These are phyloP conservation scores for Bromus sterilis DNA, from an alignment of 176 grass and related monocot species.

Conservation along the genomic window DNA sequence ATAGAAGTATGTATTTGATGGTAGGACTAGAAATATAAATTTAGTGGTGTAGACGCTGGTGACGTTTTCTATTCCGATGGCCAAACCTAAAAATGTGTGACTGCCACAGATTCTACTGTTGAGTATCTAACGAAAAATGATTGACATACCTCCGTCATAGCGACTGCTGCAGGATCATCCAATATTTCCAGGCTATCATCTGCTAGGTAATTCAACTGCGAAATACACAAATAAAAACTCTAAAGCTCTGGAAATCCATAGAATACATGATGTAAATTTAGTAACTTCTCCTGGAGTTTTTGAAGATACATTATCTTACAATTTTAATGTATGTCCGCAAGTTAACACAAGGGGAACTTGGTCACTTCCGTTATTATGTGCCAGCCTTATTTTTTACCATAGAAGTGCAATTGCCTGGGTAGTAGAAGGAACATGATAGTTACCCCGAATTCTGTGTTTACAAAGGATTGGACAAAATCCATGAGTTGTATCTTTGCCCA, in stretches of 20 bases:
- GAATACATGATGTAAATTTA: background rate
- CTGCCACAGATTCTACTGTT: background rate
- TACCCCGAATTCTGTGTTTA: constrained; percentile 91
- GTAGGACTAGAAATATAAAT: background rate
- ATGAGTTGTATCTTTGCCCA: constrained; percentile 96
- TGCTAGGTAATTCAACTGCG: constrained; percentile 84
- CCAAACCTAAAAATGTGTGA: background rate
- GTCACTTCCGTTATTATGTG: background rate
- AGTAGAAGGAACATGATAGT: constrained; percentile 13
- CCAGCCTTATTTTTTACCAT: background rate
- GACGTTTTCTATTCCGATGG: background rate
- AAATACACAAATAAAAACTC: background rate
- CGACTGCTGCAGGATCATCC: constrained; percentile 74
- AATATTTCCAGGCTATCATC: constrained; percentile 92
- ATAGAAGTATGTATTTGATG: background rate
- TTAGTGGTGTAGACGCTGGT: background rate
- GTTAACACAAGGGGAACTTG: background rate
- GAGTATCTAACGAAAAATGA: background rate
- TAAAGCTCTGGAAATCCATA: background rate
- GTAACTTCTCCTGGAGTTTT: background rate
- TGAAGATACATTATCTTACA: background rate
- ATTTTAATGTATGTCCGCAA: background rate
- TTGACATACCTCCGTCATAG: constrained; percentile 70
- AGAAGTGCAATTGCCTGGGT: background rate
- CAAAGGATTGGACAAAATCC: constrained; percentile 88